Conservation (phyloP, 179 eudicot species). For the Silene coronaria region DNA sequence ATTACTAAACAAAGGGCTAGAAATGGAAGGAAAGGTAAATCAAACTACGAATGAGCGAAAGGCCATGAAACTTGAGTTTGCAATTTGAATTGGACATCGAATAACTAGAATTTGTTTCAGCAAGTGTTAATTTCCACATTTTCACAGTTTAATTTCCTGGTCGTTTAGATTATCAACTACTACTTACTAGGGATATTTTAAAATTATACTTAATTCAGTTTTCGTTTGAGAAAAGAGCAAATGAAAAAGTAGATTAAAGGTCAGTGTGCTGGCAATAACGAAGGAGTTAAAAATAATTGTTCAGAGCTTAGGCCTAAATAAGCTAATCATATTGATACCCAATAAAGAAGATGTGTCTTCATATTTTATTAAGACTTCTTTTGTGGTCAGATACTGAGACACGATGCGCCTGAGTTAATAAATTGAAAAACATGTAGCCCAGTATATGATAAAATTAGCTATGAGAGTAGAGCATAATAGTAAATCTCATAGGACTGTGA, state of each 20-base stretch:
- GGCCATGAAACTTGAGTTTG: too few species aligned
- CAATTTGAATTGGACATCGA: too few species aligned
- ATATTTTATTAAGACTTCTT: background rate
- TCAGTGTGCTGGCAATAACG: background rate
- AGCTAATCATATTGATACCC: background rate
- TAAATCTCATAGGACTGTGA: slow-evolving; percentile 22
- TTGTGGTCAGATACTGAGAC: slow-evolving; percentile 13
- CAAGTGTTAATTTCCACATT: too few species aligned
- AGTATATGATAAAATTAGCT: slow-evolving; percentile 17
- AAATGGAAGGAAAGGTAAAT: too few species aligned
- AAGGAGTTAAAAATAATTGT: background rate
- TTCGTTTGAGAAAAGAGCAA: background rate
- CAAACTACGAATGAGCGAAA: too few species aligned
- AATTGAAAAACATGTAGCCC: slow-evolving; percentile 3
- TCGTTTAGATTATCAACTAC: background rate
- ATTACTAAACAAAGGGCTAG: too few species aligned
- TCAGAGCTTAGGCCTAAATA: slow-evolving; percentile 3
- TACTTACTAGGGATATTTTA: background rate
- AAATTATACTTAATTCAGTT: background rate
- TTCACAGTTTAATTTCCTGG: too few species aligned
- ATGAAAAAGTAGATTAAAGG: background rate
- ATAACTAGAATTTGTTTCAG: too few species aligned
- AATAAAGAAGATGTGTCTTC: background rate
- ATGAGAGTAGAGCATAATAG: slow-evolving; percentile 16
- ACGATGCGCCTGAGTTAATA: slow-evolving; percentile 9